Conservation (phyloP, 768 basidiomycete species). For the Boletus sensibilis region DNA sequence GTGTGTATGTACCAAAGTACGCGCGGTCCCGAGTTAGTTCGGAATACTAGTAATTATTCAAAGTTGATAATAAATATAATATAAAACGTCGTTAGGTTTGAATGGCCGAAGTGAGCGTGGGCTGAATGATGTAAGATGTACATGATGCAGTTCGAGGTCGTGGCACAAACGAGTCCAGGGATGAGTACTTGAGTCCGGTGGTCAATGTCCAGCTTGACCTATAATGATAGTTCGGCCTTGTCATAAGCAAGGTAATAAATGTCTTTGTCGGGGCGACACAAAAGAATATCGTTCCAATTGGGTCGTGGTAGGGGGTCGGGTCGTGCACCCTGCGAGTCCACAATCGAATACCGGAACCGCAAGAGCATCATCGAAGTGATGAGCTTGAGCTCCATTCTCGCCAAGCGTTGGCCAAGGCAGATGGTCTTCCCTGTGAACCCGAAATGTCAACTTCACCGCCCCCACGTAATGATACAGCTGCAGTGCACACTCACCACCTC, state of each 20-base stretch:
- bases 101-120: conserved; percentile 7
- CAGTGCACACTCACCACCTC: conserved; percentile 57
- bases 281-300: conserved; percentile 76
- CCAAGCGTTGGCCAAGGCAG: conserved; percentile 74
- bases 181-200: conserved; percentile 20
- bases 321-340: conserved; percentile 51
- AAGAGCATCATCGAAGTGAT: conserved; percentile 65
- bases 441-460: conserved; percentile 7
- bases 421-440: conserved; percentile 56
- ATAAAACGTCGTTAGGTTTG: conserved; percentile 10
- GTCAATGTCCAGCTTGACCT: conserved; percentile 29
- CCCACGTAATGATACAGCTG: conserved; percentile 19
- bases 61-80: conserved; percentile 25
- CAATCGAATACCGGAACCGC: conserved; percentile 57
- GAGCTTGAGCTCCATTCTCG: conserved; percentile 72
- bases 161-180: conserved; percentile 9
- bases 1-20: conserved; percentile 6
- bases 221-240: conserved; percentile 16
- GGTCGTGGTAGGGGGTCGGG: conserved; percentile 51
- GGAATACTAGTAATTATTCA: conserved; percentile 14
- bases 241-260: conserved; percentile 54
- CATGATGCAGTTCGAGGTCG: neutral
- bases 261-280: conserved; percentile 59
- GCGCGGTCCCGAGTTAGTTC: conserved; percentile 16
- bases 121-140: conserved; percentile 14